Base-by-base conservation (phyloP, 768 basidiomycete genomes). In the Exidia glandulosa region DNA sequence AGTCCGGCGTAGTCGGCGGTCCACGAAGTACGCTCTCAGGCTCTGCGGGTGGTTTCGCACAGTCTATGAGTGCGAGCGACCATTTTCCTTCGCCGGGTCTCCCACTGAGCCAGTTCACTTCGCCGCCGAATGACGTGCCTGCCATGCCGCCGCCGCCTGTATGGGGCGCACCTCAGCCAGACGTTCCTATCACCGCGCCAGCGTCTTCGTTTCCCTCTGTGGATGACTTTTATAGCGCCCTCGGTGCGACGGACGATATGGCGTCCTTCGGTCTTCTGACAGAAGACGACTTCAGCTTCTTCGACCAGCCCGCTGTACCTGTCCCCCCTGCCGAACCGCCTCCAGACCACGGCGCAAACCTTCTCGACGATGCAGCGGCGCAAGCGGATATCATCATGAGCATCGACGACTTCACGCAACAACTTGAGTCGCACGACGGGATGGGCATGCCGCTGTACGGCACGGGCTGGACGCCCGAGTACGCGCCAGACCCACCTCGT, bases 261-360 rank as follows among this genome's bases (percentile, higher is more conserved):
- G 23, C 56, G 16, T 61, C 58, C 14, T 47, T 32, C 16, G 65
- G 64, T 19, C 65, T 70, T 33, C 85, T 92, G 65, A 91, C 90
- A 0, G 90, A 94, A 57, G 90, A 91, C 59, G 90, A 94, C 70
- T 94, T 93, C 70, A 86, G 81, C 68, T 93, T 90, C 71, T 94
- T 92, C 67, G 89, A 93, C 67, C 77, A 63, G 19, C 45, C 56
- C 12, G 57, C 50, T 27, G 64, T 32, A 16, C 33, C 33, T 13
- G 32, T 45, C 32, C 47, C 57, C 13, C n/a, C 59, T 19, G 13
- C 59, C 23, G 32, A 29, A 23, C 32, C 50, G 10, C 10, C 60
- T 10, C 57, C 61, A 3, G 32, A 57, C 25, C 34, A 31, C 14
- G 57, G n/a, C 12, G 36, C 12, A 1, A 23, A 23, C 41, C 16